Percentiles rank a stretch among this genome's conserved stretches.
phyloP scores from a whole-genome alignment of 208 protist genomes.

The Crithidia sp. region DNA sequence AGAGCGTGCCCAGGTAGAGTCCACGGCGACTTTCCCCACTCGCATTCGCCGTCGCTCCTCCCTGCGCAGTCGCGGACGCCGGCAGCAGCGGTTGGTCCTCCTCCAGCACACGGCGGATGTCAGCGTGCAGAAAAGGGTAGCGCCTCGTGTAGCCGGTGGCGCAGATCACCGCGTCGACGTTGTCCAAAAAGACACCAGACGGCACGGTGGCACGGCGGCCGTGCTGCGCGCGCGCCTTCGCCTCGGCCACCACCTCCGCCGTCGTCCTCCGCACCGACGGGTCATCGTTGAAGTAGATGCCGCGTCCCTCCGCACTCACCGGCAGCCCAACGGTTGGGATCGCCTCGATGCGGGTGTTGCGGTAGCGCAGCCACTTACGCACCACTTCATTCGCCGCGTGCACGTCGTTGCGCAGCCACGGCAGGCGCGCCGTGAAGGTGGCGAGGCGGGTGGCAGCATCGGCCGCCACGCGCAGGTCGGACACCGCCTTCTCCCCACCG shows the following conservation, averaged over 20 bases:
- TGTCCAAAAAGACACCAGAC: constrained; percentile 60
- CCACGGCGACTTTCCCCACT: constrained; percentile 23
- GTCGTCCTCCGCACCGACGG: constrained; percentile 17
- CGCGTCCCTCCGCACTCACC: constrained; percentile 44
- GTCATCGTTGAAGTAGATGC: constrained; percentile 57
- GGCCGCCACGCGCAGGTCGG: constrained; percentile 27
- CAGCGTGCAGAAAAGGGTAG: constrained; percentile 79
- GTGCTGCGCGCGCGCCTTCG: constrained; percentile 18
- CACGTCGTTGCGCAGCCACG: constrained; percentile 56
- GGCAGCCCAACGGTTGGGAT: constrained; percentile 52
- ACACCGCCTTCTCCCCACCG: not conserved
- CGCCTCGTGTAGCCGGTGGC: constrained; percentile 80
- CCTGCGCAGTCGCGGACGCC: not conserved
- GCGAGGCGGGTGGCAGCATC: constrained; percentile 44
- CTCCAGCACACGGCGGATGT: constrained; percentile 70
- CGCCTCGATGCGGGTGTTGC: constrained; percentile 36
- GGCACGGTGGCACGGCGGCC: not conserved
- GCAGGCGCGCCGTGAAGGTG: constrained; percentile 36
- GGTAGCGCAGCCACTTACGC: constrained; percentile 61
- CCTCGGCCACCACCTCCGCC: constrained; percentile 46
- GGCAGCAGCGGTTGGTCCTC: constrained; percentile 31
- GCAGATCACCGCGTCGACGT: constrained; percentile 80
- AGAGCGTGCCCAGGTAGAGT: constrained; percentile 85
- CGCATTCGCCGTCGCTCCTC: not conserved
- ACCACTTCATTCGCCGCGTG: constrained; percentile 54